Conservation (phyloP, 495 filamentous ascomycete species). For the Lasiosphaeria ovina region DNA sequence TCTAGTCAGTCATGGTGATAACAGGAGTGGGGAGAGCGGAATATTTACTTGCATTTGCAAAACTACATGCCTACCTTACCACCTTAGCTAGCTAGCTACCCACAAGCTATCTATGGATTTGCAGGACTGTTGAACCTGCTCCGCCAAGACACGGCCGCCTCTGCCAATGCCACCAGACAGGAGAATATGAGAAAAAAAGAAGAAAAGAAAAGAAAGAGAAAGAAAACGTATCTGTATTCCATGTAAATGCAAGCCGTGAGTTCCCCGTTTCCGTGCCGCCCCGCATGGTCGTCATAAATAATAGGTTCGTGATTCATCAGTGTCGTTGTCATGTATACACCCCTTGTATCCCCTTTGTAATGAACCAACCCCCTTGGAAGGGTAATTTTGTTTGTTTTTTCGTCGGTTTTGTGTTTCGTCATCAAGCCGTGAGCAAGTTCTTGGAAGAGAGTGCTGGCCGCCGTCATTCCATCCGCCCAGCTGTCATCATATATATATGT, state of each 20-base stretch:
- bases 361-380: too few species aligned
- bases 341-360: too few species aligned
- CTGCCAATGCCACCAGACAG: background rate
- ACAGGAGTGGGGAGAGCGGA: background rate
- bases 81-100: constrained; percentile 13
- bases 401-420: too few species aligned
- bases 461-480: too few species aligned
- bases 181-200: background rate
- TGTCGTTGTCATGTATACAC: too few species aligned
- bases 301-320: too few species aligned
- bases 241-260: background rate
- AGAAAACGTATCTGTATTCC: background rate
- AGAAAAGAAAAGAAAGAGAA: background rate
- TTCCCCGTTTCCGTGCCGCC: background rate
- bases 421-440: too few species aligned
- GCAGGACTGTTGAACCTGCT: constrained; percentile 9
- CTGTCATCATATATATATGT: too few species aligned
- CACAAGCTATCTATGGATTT: constrained; percentile 11
- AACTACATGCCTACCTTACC: background rate
- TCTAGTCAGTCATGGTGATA: background rate
- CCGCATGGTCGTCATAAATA: background rate
- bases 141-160: background rate
- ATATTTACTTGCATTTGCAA: background rate
- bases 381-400: too few species aligned
- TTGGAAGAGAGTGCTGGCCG: too few species aligned